Conservation (phyloP, 2,329 filamentous ascomycete species). For the Periconia sp. region DNA sequence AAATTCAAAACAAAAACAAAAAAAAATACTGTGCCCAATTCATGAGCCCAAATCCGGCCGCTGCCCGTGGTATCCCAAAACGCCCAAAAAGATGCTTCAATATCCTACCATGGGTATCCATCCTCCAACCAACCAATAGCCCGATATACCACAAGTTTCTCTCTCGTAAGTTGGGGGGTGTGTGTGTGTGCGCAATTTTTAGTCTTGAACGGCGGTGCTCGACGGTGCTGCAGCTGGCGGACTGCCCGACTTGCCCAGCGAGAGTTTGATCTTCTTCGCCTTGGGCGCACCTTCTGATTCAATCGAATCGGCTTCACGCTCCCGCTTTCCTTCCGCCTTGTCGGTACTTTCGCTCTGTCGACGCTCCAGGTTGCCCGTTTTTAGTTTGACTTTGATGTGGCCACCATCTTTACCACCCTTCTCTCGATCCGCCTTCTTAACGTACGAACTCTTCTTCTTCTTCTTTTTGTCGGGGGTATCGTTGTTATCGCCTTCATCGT, state of each 20-base stretch:
- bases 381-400: constrained; percentile 38
- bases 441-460: constrained; percentile 52
- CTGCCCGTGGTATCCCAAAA: background rate
- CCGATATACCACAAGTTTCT: no score
- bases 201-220: background rate
- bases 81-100: background rate
- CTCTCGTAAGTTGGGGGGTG: no score
- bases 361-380: constrained; percentile 27
- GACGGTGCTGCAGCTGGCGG: constrained; percentile 1
- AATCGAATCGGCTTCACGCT: constrained; percentile 34
- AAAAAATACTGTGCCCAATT: background rate
- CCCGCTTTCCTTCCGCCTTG: constrained; percentile 35
- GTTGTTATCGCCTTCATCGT: constrained; percentile 45
- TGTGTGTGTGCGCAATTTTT: background rate
- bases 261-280: constrained; percentile 44
- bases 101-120: no score
- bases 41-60: background rate
- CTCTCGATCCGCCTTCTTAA: constrained; percentile 44
- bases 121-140: no score
- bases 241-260: constrained; percentile 18
- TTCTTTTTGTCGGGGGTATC: constrained; percentile 49
- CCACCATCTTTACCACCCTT: constrained; percentile 21
- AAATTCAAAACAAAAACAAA: background rate
- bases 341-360: constrained; percentile 34
- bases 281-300: constrained; percentile 32